phyloP scores from a whole-genome alignment of 2,329 filamentous ascomycete genomes.

The Parafenestella ontariensis region DNA sequence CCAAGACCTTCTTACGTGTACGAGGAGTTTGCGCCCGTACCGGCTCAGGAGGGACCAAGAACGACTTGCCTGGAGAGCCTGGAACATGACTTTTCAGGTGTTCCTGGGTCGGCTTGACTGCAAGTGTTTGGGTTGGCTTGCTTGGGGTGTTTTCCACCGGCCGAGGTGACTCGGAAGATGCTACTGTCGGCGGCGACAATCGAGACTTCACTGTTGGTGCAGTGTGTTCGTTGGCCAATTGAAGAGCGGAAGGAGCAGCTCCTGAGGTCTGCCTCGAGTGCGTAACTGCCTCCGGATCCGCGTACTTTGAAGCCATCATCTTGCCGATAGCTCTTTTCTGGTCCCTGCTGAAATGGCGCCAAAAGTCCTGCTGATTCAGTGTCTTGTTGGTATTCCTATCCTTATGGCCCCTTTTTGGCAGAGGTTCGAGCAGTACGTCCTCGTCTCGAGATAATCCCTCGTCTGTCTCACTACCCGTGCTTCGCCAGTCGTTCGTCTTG shows the following conservation, averaged over 20 bases:
- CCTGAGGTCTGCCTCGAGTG: constrained; percentile 42
- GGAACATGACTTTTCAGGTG: constrained; percentile 8
- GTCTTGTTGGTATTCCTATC: constrained; percentile 55
- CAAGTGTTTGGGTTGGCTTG: constrained; percentile 12
- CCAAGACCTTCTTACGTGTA: constrained; percentile 53
- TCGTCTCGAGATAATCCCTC: constrained; percentile 29
- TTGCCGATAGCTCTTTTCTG: constrained; percentile 49
- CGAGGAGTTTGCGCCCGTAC: constrained; percentile 41
- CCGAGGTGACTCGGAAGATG: constrained; percentile 25
- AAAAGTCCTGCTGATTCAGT: constrained; percentile 59
- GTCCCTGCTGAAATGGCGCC: constrained; percentile 51
- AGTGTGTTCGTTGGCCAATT: constrained; percentile 22
- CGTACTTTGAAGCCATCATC: constrained; percentile 52
- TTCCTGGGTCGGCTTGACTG: constrained; percentile 5
- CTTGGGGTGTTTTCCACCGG: constrained; percentile 26
- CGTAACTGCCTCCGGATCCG: constrained; percentile 42
- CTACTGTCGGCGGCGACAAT: constrained; percentile 24
- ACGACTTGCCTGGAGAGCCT: constrained; percentile 12
- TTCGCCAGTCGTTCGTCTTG: constrained; percentile 82
- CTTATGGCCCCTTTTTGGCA: constrained; percentile 49
- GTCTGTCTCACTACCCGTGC: constrained; percentile 72
- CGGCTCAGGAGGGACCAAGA: constrained; percentile 25
- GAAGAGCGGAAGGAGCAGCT: constrained; percentile 15
- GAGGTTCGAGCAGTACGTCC: constrained; percentile 25
- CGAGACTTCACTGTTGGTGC: constrained; percentile 27